These are phyloP conservation scores for Panellus pusillus DNA, from an alignment of 768 basidiomycete genomes.

Conservation along the genomic window DNA sequence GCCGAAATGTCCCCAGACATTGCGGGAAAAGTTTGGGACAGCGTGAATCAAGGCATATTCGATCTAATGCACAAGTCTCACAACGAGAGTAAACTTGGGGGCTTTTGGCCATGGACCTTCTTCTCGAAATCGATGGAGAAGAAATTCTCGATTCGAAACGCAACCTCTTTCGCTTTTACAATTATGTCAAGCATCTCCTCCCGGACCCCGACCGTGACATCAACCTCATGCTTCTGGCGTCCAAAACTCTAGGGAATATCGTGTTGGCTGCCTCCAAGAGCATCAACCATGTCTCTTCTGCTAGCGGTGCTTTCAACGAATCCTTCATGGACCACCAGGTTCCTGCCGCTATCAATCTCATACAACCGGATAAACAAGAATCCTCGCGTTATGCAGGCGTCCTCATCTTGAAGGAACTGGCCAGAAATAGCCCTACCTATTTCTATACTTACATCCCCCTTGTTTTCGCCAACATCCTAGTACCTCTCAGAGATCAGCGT, in stretches of 20 bases:
- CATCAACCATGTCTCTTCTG: slow-evolving; percentile 56
- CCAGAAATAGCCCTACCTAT: slow-evolving; percentile 81
- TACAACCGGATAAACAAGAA: slow-evolving; percentile 80
- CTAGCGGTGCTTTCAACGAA: slow-evolving; percentile 82
- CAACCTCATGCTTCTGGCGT: slow-evolving; percentile 91
- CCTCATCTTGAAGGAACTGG: slow-evolving; percentile 90
- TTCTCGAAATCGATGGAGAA: slow-evolving; percentile 75
- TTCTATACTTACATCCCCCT: slow-evolving; percentile 87
- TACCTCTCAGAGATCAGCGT: slow-evolving; percentile 84
- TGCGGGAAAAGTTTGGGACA: slow-evolving; percentile 81
- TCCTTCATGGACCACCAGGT: slow-evolving; percentile 90
- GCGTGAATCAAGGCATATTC: slow-evolving; percentile 76
- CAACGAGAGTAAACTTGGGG: slow-evolving; percentile 79
- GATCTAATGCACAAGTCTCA: slow-evolving; percentile 82
- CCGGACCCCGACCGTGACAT: slow-evolving; percentile 90
- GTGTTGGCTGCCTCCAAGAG: slow-evolving; percentile 20
- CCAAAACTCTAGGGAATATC: slow-evolving; percentile 88
- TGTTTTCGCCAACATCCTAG: slow-evolving; percentile 91
- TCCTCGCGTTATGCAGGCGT: slow-evolving; percentile 91
- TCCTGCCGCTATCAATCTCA: slow-evolving; percentile 75
- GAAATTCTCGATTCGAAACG: slow-evolving; percentile 80
- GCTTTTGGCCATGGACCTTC: slow-evolving; percentile 81
- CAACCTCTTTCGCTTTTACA: slow-evolving; percentile 84
- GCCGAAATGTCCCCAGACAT: slow-evolving; percentile 83
- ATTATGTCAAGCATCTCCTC: slow-evolving; percentile 91